phyloP scores from a whole-genome alignment of 148 eudicot genomes.

The Polygonum aviculare region DNA sequence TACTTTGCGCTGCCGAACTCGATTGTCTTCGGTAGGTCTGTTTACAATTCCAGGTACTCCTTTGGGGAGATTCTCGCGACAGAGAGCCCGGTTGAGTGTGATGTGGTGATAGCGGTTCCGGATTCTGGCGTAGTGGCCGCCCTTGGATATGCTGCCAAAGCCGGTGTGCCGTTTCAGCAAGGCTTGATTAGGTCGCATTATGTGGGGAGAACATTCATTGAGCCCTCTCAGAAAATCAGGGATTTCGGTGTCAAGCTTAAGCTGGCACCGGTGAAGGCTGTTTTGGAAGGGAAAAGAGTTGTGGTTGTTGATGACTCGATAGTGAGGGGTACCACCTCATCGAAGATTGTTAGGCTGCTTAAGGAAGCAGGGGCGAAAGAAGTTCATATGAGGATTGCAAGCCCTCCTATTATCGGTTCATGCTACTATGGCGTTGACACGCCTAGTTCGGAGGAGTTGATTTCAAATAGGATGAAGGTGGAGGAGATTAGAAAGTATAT shows the following conservation, averaged over 20 bases:
- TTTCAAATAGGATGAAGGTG: slow-evolving; percentile 50
- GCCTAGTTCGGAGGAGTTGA: slow-evolving; percentile 50
- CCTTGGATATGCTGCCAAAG: slow-evolving; percentile 68
- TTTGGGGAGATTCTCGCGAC: slow-evolving; percentile 40
- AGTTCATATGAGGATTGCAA: slow-evolving; percentile 42
- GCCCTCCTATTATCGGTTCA: slow-evolving; percentile 33
- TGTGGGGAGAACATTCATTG: slow-evolving; percentile 69
- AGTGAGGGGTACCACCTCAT: slow-evolving; percentile 54
- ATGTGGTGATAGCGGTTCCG: slow-evolving; percentile 44
- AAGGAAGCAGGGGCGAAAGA: slow-evolving; percentile 40
- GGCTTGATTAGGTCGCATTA: slow-evolving; percentile 57
- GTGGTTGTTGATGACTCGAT: slow-evolving; percentile 65
- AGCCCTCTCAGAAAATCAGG: slow-evolving; percentile 75
- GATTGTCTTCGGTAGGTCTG: slow-evolving; percentile 42
- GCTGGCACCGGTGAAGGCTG: slow-evolving; percentile 53
- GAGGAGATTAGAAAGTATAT: slow-evolving; percentile 7
- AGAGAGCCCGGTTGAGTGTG: slow-evolving; percentile 39
- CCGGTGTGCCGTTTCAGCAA: slow-evolving; percentile 68
- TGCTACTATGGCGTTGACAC: slow-evolving; percentile 63
- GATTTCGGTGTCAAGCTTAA: slow-evolving; percentile 79
- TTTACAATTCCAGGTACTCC: slow-evolving; percentile 27
- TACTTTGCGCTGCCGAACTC: slow-evolving; percentile 51
- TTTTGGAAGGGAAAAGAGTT: slow-evolving; percentile 49
- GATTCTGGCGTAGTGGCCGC: slow-evolving; percentile 19
- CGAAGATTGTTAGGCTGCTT: slow-evolving; percentile 46